A percentile compares a stretch with the other conserved stretches of the same genome.
Conservation (phyloP, 1,139 yeast genomes). For the Tardiomyces blankii region DNA sequence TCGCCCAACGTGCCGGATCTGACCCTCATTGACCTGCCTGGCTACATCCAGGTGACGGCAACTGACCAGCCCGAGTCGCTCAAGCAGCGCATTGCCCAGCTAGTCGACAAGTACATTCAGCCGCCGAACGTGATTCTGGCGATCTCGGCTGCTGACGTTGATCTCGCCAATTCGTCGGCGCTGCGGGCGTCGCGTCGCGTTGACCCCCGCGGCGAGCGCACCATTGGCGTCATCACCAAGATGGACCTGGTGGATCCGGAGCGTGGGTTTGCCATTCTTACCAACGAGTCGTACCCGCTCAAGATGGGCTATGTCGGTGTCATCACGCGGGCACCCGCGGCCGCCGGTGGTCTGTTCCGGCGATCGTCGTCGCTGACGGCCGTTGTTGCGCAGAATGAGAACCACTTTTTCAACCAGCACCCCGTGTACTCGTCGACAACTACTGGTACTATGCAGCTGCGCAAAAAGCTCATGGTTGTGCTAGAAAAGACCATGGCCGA, state of each 20-base stretch:
- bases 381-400: slow-evolving; percentile 34
- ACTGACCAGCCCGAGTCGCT: slow-evolving; percentile 88
- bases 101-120: slow-evolving; percentile 79
- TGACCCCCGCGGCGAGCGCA: slow-evolving; percentile 90
- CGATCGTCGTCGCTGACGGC: slow-evolving; percentile 18
- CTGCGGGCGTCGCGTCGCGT: slow-evolving; percentile 84
- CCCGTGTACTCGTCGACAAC: slow-evolving; percentile 54
- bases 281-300: slow-evolving; percentile 76
- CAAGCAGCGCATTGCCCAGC: slow-evolving; percentile 62
- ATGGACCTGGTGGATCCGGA: slow-evolving; percentile 78
- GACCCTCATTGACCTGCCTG: slow-evolving; percentile 91
- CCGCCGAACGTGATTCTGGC: slow-evolving; percentile 92
- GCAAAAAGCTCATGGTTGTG: slow-evolving; percentile 73
- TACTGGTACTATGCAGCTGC: slow-evolving; percentile 67
- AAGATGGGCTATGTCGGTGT: slow-evolving; percentile 98
- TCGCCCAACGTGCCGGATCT: slow-evolving; percentile 92
- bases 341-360: slow-evolving; percentile 24
- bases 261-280: slow-evolving; percentile 55
- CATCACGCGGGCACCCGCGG: slow-evolving; percentile 62
- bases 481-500: slow-evolving; percentile 87
- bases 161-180: slow-evolving; percentile 92
- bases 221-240: slow-evolving; percentile 92
- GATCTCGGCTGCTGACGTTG: slow-evolving; percentile 96
- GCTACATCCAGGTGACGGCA: slow-evolving; percentile 93
- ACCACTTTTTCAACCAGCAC: slow-evolving; percentile 39